A percentile compares a stretch with the other conserved stretches of the same genome.
Evolutionary conservation across 345 rosid species (phyloP).

Genomic region (Syzygium oleosum): DNA sequence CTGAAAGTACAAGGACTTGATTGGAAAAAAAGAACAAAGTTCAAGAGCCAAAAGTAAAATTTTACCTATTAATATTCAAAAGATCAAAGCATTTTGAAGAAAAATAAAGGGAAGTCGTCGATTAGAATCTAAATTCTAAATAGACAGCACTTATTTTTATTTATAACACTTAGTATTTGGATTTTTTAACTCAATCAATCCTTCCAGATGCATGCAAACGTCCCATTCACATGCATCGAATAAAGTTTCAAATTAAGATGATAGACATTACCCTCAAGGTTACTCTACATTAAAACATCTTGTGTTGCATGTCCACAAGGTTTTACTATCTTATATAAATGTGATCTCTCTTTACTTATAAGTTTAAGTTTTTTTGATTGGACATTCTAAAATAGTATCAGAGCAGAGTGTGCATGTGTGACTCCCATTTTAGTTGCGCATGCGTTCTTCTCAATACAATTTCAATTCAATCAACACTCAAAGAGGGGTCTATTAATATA

Average conservation of each 20-base stretch:
- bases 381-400: not conserved
- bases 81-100: not conserved
- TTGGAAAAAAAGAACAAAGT: not conserved
- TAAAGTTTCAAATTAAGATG: not conserved
- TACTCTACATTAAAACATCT: not conserved
- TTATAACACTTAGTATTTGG: not conserved
- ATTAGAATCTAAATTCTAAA: not conserved
- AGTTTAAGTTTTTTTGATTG: not conserved
- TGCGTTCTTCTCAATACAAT: not conserved
- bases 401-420: not conserved
- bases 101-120: not conserved
- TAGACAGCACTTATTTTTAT: not conserved
- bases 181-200: not conserved
- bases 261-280: not conserved
- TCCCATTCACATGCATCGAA: not conserved
- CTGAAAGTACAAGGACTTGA: not conserved
- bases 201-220: not conserved
- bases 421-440: not conserved
- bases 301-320: not conserved
- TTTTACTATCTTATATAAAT: not conserved
- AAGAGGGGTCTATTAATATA: no score
- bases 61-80: not conserved
- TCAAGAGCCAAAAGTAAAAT: not conserved
- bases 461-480: no score
- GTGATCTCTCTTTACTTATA: not conserved